Percentiles rank a stretch among this genome's conserved stretches.
Conservation (phyloP, 768 basidiomycete genomes). For the Lentinula lateritia region DNA sequence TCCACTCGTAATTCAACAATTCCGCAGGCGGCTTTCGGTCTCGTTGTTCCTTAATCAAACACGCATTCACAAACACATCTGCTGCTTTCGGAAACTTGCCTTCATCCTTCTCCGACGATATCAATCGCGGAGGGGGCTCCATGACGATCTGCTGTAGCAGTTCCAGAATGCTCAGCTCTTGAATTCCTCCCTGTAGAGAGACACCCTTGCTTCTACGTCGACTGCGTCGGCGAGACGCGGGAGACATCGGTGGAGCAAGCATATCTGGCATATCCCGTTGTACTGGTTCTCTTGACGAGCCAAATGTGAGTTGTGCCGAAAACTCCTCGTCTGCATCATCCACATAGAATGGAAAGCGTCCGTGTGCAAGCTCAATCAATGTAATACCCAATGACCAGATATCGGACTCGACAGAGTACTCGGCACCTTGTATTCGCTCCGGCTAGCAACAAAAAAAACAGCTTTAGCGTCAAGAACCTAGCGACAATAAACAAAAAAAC, state of each 20-base stretch:
- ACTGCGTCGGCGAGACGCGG: slow-evolving; percentile 44
- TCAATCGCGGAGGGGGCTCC: slow-evolving; percentile 89
- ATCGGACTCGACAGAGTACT: slow-evolving; percentile 98
- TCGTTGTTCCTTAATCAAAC: slow-evolving; percentile 86
- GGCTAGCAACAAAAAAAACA: slow-evolving; percentile 48
- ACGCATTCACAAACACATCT: slow-evolving; percentile 83
- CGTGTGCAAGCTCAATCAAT: slow-evolving; percentile 92
- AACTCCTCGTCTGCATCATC: not conserved
- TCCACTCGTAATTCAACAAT: slow-evolving; percentile 34
- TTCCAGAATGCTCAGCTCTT: slow-evolving; percentile 98
- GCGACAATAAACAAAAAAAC: not conserved
- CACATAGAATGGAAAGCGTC: slow-evolving; percentile 85
- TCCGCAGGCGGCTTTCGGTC: slow-evolving; percentile 82
- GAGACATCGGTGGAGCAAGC: slow-evolving; percentile 13
- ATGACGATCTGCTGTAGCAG: slow-evolving; percentile 97
- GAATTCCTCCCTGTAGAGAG: slow-evolving; percentile 86
- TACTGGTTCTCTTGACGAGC: not conserved
- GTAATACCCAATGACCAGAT: slow-evolving; percentile 99
- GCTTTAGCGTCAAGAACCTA: not conserved
- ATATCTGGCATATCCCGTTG: not conserved
- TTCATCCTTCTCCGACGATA: slow-evolving; percentile 36
- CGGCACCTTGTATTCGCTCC: slow-evolving; percentile 98
- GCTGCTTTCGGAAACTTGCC: slow-evolving; percentile 66
- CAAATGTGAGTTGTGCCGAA: not conserved
- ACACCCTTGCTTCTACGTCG: slow-evolving; percentile 90